These are phyloP conservation scores for Takashimella tepidaria DNA, from an alignment of 1,284 basidiomycete genomes.

Conservation along the genomic window DNA sequence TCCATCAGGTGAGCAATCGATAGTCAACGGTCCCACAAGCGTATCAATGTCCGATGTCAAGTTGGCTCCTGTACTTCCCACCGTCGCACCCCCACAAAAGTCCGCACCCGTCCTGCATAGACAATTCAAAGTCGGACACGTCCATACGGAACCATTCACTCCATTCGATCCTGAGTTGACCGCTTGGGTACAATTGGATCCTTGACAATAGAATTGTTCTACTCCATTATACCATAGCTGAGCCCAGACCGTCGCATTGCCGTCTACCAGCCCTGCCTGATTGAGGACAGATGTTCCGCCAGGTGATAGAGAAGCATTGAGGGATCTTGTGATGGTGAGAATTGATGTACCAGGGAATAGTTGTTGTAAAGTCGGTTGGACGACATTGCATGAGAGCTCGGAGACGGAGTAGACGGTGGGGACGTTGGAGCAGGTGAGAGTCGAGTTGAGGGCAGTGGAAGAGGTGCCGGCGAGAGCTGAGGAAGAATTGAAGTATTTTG, in stretches of 20 bases:
- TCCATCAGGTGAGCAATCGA: slow-evolving; percentile 60
- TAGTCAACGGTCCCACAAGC: slow-evolving; percentile 48
- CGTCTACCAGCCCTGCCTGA: slow-evolving; percentile 48
- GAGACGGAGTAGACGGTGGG: slow-evolving; percentile 30
- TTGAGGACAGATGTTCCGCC: slow-evolving; percentile 33
- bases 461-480: slow-evolving; percentile 7
- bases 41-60: slow-evolving; percentile 56
- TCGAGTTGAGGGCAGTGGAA: slow-evolving; percentile 19
- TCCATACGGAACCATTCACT: slow-evolving; percentile 54
- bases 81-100: slow-evolving; percentile 62
- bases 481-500: slow-evolving; percentile 50
- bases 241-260: slow-evolving; percentile 57
- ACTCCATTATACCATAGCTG: slow-evolving; percentile 78
- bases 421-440: slow-evolving; percentile 24
- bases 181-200: slow-evolving; percentile 63
- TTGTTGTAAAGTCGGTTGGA: slow-evolving; percentile 73
- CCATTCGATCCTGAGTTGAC: slow-evolving; percentile 22
- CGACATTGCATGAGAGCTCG: slow-evolving; percentile 37
- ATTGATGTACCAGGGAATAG: slow-evolving; percentile 64
- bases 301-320: slow-evolving; percentile 63
- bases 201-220: slow-evolving; percentile 72
- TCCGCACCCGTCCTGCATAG: slow-evolving; percentile 62
- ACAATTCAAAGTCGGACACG: slow-evolving; percentile 66
- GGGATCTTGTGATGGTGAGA: slow-evolving; percentile 69
- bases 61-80: slow-evolving; percentile 12